These are phyloP conservation scores for Saccharomyces hybrid DNA, from an alignment of 1,139 yeast genomes.

Conservation along the genomic window DNA sequence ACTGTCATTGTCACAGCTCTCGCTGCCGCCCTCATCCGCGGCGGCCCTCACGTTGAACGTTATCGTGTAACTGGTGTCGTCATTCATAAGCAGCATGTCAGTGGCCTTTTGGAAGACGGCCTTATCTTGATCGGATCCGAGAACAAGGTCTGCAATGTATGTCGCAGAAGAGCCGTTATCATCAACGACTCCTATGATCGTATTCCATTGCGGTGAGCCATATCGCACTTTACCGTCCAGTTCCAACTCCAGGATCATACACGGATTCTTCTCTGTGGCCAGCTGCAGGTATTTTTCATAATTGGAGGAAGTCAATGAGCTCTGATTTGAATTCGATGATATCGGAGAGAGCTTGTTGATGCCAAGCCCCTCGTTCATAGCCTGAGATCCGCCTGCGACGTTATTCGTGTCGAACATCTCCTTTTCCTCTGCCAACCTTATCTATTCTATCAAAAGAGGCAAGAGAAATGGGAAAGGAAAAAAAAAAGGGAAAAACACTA, in stretches of 20 bases:
- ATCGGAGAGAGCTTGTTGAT: not conserved
- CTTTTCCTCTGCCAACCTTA: not conserved
- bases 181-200: conserved; percentile 48
- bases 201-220: conserved; percentile 69
- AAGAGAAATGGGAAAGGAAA: not conserved
- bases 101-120: conserved; percentile 65
- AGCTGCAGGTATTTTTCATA: conserved; percentile 27
- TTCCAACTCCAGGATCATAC: conserved; percentile 81
- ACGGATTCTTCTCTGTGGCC: conserved; percentile 64
- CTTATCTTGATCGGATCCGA: conserved; percentile 62
- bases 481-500: not conserved
- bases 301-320: conserved; percentile 17
- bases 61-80: conserved; percentile 62
- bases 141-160: conserved; percentile 55
- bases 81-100: conserved; percentile 63
- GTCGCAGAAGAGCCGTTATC: conserved; percentile 7
- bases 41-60: conserved; percentile 38
- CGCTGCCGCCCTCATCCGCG: conserved; percentile 12
- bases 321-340: not conserved
- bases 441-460: not conserved
- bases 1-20: conserved; percentile 31
- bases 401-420: not conserved
- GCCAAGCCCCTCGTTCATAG: not conserved
- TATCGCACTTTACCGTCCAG: conserved; percentile 71
- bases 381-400: not conserved